Evolutionary conservation across 2,329 filamentous ascomycete genomes (phyloP).

Genomic region (Calonectria pseudoreteaudii): DNA sequence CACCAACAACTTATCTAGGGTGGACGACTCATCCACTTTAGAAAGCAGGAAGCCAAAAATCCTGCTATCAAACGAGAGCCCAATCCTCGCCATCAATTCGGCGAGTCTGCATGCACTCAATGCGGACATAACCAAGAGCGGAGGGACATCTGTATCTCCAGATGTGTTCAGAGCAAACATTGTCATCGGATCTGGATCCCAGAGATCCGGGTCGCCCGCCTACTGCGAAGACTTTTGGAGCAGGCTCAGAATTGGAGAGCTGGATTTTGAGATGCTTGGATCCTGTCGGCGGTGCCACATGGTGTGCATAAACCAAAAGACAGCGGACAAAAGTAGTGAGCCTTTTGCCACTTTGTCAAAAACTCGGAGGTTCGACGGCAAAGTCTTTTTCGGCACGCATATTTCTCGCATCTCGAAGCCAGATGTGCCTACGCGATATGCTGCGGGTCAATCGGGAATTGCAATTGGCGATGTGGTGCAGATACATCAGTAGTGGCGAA

Average conservation of each 20-base stretch:
- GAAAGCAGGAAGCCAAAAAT: conserved; percentile 65
- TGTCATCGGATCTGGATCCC: conserved; percentile 66
- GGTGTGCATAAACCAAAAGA: conserved; percentile 92
- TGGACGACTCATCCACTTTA: conserved; percentile 29
- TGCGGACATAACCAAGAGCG: conserved; percentile 71
- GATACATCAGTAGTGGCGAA: too few relatives aligned
- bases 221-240: conserved; percentile 88
- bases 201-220: conserved; percentile 56
- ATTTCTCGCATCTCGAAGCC: conserved; percentile 61
- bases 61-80: conserved; percentile 91
- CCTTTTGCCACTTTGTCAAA: conserved; percentile 91
- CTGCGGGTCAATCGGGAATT: conserved; percentile 47
- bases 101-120: conserved; percentile 86
- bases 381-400: conserved; percentile 91
- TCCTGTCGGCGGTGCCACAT: conserved; percentile 93
- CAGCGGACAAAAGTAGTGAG: conserved; percentile 81
- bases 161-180: conserved; percentile 92
- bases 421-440: conserved; percentile 29
- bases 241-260: conserved; percentile 73
- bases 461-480: conserved; percentile 58
- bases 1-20: too few relatives aligned
- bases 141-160: conserved; percentile 73
- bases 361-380: conserved; percentile 84
- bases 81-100: conserved; percentile 85
- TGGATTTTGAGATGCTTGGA: conserved; percentile 79